phyloP scores from a whole-genome alignment of 768 basidiomycete genomes.

The Kwoniella bestiolae region DNA sequence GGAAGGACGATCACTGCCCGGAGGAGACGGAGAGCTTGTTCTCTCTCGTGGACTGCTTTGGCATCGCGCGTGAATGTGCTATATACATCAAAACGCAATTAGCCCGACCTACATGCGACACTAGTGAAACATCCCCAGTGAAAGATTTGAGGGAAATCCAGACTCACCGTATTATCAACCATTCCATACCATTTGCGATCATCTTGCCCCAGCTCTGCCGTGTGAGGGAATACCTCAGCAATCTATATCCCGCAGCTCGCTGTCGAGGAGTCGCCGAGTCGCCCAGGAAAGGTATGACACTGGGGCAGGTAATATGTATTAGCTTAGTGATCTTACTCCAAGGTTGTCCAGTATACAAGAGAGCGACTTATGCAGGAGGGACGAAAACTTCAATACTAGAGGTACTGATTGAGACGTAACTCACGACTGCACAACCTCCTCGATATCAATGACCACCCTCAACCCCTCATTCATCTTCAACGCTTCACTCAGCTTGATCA shows the following conservation, averaged over 20 bases:
- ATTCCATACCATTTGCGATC: constrained; percentile 69
- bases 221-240: constrained; percentile 82
- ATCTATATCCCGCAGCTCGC: constrained; percentile 79
- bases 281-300: constrained; percentile 76
- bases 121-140: no score
- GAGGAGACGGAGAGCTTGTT: constrained; percentile 88
- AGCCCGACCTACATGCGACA: no score
- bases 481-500: constrained; percentile 40
- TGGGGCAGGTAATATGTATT: no score
- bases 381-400: no score
- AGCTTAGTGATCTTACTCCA: no score
- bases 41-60: constrained; percentile 73
- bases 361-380: no score
- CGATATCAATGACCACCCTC: constrained; percentile 71
- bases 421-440: constrained; percentile 76
- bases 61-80: constrained; percentile 81
- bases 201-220: constrained; percentile 70
- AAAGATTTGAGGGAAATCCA: no score
- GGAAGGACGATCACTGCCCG: constrained; percentile 79
- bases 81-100: constrained; percentile 8
- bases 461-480: constrained; percentile 71
- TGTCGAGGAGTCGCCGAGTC: constrained; percentile 74
- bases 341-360: constrained; percentile 22
- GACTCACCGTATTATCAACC: constrained; percentile 85
- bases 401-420: constrained; percentile 56